A percentile compares a stretch with the other conserved stretches of the same genome.
phyloP scores from a whole-genome alignment of 345 rosid genomes.

The Arabis hirsuta region DNA sequence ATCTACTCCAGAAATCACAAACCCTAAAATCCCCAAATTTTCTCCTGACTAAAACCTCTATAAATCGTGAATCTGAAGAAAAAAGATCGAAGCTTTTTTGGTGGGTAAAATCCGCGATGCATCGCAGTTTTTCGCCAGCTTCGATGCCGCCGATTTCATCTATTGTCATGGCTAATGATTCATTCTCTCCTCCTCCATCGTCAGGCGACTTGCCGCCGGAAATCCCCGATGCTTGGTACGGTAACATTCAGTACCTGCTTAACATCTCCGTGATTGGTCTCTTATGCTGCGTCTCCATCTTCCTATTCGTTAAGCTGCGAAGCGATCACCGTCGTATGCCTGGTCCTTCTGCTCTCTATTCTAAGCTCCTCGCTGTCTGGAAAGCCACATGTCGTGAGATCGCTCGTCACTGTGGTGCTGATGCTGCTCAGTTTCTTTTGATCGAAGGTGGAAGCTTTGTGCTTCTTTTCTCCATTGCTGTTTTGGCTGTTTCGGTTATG shows the following conservation, averaged over 20 bases:
- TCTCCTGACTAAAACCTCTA: neutral
- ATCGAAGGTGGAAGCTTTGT: conserved; percentile 91
- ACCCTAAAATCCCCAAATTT: conserved; percentile 37
- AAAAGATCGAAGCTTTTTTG: conserved; percentile 9
- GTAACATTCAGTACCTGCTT: conserved; percentile 89
- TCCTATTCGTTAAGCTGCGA: conserved; percentile 89
- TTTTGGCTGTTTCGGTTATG: conserved; percentile 62
- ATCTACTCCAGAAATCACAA: conserved; percentile 20
- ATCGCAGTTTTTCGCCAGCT: conserved; percentile 26
- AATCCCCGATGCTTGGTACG: conserved; percentile 75
- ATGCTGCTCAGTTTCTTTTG: conserved; percentile 87
- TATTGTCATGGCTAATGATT: neutral
- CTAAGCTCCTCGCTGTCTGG: conserved; percentile 98
- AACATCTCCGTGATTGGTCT: conserved; percentile 87
- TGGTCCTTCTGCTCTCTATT: conserved; percentile 64
- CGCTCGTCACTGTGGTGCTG: conserved; percentile 93
- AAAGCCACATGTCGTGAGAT: conserved; percentile 88
- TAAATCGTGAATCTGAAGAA: neutral
- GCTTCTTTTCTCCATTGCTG: conserved; percentile 56
- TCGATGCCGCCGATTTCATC: conserved; percentile 44
- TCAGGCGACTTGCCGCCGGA: conserved; percentile 49
- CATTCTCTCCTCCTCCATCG: conserved; percentile 55
- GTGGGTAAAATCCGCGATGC: conserved; percentile 32
- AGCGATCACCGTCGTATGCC: conserved; percentile 94
- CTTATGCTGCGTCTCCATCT: conserved; percentile 80